These are phyloP conservation scores for Mentha longifolia DNA, from an alignment of 257 asterid genomes.

Conservation along the genomic window DNA sequence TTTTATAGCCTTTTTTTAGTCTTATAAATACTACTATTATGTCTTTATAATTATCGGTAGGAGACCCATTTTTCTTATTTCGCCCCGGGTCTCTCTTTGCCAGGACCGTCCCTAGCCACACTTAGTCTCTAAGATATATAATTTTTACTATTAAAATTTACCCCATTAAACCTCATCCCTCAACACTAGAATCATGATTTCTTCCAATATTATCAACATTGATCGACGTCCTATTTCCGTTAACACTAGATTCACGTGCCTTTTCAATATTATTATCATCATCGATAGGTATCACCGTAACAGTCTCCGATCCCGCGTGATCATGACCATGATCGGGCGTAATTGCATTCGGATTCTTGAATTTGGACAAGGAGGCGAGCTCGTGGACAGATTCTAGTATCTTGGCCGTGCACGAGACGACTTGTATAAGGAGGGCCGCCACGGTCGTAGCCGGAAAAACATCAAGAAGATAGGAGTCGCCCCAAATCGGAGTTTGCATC, in stretches of 20 bases:
- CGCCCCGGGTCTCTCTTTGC: too few relatives aligned
- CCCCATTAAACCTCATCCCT: background rate
- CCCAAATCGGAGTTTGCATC: conserved; percentile 40
- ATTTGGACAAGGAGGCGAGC: conserved; percentile 51
- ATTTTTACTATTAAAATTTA: too few relatives aligned
- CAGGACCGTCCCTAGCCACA: too few relatives aligned
- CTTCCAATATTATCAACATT: conserved; percentile 14
- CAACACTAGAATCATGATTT: conserved; percentile 27
- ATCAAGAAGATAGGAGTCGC: conserved; percentile 35
- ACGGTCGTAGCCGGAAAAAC: conserved; percentile 44
- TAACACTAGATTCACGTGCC: background rate
- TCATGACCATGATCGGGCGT: background rate
- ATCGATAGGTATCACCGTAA: background rate
- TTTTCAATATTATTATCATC: background rate
- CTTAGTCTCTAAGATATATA: too few relatives aligned
- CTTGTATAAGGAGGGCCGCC: conserved; percentile 48
- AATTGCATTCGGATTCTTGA: conserved; percentile 38
- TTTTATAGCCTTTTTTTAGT: too few relatives aligned
- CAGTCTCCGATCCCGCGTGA: background rate
- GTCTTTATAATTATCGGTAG: too few relatives aligned
- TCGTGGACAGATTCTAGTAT: conserved; percentile 52
- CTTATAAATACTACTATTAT: too few relatives aligned
- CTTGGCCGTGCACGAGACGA: conserved; percentile 46
- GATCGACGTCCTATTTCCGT: too few relatives aligned
- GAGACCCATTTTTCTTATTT: too few relatives aligned